Base-by-base conservation (phyloP, 176 grass and related monocot genomes). In the Ananas comosus region DNA sequence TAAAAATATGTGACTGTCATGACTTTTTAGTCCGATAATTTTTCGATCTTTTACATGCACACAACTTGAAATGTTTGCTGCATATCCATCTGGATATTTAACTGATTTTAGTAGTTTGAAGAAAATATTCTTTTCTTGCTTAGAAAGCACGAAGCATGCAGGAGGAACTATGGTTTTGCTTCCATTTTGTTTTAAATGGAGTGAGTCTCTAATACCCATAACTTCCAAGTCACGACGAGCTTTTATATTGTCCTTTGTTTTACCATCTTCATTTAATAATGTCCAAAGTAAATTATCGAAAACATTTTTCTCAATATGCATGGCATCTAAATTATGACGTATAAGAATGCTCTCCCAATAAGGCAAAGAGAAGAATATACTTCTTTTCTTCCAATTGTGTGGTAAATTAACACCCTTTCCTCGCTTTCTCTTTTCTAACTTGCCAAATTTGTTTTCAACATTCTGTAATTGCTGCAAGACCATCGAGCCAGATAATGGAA, bases 291-390 rank as follows among this genome's bases (percentile, higher is more conserved):
- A 7, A 67, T 16, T 49, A 13, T 67, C 64, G 42, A 12, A 48
- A 48, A 67, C 13, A 18, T 67, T 67, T 14, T 66, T 66, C 27
- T 67, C 64, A 13, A 49, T 49, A 8, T 67, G 64, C 64, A 67
- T 67, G 2, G 4, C 25, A 67, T 67, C 28, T 14, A 67, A 47
- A 48, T 67, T 47, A 47, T 67, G 25, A 14, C 64, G 11, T 9
- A 67, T 42, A 3, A 42, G 19, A 29, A 67, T 11, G 0, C 13
- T 65, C 3, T 65, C 2, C 25, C 11, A 47, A 65, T 67, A 67
- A 14, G 11, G 11, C 11, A 48, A 49, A 3, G 7, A 13, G 22
- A 23, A 23, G 22, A 65, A 42, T 3, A 65, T 22, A 23, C 22
- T 23, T 23, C 22, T 23, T 23, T 23, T 23, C 22, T 18, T 66